Base-by-base conservation (phyloP, 208 protist genomes). In the Leptomonas pyrrhocoris region DNA sequence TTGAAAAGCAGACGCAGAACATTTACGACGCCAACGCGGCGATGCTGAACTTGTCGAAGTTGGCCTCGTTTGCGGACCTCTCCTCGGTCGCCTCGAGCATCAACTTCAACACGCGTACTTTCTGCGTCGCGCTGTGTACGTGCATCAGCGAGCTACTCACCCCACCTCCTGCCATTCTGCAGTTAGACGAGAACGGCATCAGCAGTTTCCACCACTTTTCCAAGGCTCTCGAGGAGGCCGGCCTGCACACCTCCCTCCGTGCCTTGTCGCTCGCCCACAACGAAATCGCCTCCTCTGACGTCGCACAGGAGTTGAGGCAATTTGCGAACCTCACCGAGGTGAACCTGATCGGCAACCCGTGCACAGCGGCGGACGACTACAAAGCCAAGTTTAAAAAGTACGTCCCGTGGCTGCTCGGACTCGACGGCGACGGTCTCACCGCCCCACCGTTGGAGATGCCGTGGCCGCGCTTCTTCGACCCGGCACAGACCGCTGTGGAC, bases 101-200 rank as follows among this genome's bases (percentile, higher is more conserved):
- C 53, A 87, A 96, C 77, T 94, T 94, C 60, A 94, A 94, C 69
- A 94, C 85, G 3, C 79, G 80, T 40, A 79, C 65, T 30, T 96
- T 96, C 57, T 96, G 89, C 66, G 54, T 79, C 1, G 92, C 89
- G 18, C 62, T 96, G n/a, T 92, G 86, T 70, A 69, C 73, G 16
- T 89, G 75, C 53, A 85, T 96, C 21, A 80, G 82, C 30, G 78
- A 85, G n/a, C 59, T 89, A 1, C 78, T 94, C 55, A 61, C 74
- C 8, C 89, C 87, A 8, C 88, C 86, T 36, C 92, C 92, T 2
- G 57, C 79, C 0, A 76, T 85, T n/a, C 38, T 94, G 38, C 73
- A 75, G 36, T 58, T 96, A 9, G 85, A 88, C 38, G 50, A 81
- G 38, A 94, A 96, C 60, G 40, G 67, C 34, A 87, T 96, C 46